Evolutionary conservation across 2,329 filamentous ascomycete genomes (phyloP).

Genomic region (Coniochaeta sp.): DNA sequence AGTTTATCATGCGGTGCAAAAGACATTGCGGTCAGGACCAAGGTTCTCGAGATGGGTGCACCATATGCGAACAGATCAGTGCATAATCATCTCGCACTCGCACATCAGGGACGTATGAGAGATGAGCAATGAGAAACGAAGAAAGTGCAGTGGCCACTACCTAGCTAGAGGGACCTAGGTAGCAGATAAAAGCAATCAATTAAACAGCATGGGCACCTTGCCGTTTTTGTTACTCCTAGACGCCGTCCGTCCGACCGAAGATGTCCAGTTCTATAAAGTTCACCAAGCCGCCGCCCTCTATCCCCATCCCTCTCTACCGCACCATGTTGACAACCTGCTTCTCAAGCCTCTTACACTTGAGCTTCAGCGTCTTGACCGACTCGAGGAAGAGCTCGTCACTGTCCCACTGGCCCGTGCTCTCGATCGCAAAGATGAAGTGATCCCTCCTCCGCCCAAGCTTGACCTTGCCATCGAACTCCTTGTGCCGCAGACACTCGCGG

Average conservation of each 20-base stretch:
- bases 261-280: not conserved
- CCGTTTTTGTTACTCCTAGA: constrained; percentile 1
- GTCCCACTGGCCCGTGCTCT: constrained; percentile 92
- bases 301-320: constrained; percentile 25
- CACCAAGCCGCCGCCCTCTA: not conserved
- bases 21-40: not conserved
- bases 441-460: constrained; percentile 84
- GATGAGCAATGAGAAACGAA: not conserved
- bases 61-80: not conserved
- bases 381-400: constrained; percentile 93
- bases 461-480: constrained; percentile 92
- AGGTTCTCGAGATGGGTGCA: not conserved
- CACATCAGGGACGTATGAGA: no score
- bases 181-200: not conserved
- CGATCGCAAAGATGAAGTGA: constrained; percentile 95
- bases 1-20: not conserved
- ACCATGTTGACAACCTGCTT: constrained; percentile 61
- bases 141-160: not conserved
- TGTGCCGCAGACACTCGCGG: constrained; percentile 82
- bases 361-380: constrained; percentile 74
- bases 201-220: not conserved
- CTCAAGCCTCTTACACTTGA: constrained; percentile 71
- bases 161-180: no score
- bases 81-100: not conserved
- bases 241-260: not conserved